Base-by-base conservation (phyloP, 805 yeast species). In the Hanseniaspora nectarophila region DNA sequence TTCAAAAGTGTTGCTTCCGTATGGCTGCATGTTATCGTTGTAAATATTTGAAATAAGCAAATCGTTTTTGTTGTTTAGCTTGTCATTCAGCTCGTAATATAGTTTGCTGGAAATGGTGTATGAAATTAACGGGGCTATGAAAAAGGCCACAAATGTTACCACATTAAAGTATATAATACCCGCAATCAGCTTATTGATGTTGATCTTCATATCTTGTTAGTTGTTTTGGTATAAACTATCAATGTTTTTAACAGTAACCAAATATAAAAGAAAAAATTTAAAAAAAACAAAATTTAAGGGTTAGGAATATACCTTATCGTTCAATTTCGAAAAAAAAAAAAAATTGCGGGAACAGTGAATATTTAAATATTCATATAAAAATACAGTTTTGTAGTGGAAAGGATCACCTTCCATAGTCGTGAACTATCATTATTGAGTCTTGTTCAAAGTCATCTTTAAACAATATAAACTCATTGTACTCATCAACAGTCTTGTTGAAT, bases 61-160 rank as follows among this genome's bases (percentile, higher is more conserved):
- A 37, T 44, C 45, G 20, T 42, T 42, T 42, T 28, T 29, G 26
- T 35, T 42, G 23, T 24, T 37, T n/a, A 34, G 35, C 42, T 34
- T 49, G 35, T 40, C 18, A 15, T 28, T 42, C 32, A 50, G 21
- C 20, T 43, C 47, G 37, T 50, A 43, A 16, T 35, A 50, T 13
- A 50, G 20, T 23, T 50, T 50, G 31, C 29, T 50, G 15, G 48
- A 26, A 5, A 50, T 15, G 3, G 35, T 24, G 23, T 43, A 16
- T 6, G 54, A 50, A 13, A 50, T 21, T 20, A 43, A 10, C 4
- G 54, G 54, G 1, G 45, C 16, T 18, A 50, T 26, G 4, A 28
- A 29, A 4, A 28, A 23, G 2, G 18, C 1, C 16, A 50, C 9
- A 5, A 50, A 37, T 5, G 21, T 8, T 10, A n/a, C 13, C 3